Evolutionary conservation across 148 eudicot genomes (phyloP), one percentile per base, ranked within the genome.

Genomic region (Suaeda aralocaspica): DNA sequence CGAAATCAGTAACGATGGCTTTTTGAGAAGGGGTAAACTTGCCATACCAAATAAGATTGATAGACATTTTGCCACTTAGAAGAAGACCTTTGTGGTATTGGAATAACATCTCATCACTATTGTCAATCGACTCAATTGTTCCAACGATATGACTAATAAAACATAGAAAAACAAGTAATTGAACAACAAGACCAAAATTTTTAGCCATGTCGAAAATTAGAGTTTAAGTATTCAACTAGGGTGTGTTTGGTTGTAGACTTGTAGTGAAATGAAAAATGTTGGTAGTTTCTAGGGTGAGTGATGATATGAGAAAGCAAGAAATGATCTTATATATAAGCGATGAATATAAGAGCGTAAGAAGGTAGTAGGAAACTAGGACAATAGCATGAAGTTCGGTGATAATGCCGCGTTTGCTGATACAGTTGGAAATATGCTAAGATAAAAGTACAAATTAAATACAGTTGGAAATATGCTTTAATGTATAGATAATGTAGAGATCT

Each of bases 1-100:
- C 30, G 68, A 78, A 82, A 34, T 81, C 82, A 9, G 78, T 42
- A 45, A 81, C 31, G 15, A 75, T 78, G 33, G 84, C 71, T 3
- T 74, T 45, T 48, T 81, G 84, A 19, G 76, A 12, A 1, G 79
- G 59, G 24, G 59, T 75, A 55, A 81, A 82, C 3, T 72, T 78
- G n/a, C 85, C 85, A 31, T 82, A 82, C 85, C 85, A 82, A 8
- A 82, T 78, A 28, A 82, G 75, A 24, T 82, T 78, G 64, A 78
- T 28, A 6, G 85, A 58, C 67, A 72, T 59, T 44, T 65, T 72
- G 25, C 84, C 82, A 13, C 68, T 48, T 29, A 78, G 71, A 44
- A 71, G 79, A 6, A 61, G 66, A 11, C 82, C 82, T 0, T 79
- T 71, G 70, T 79, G 82, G 79, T 79, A 79, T 1, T 75, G 55